Conservation (phyloP, 371 early-diverging fungal genomes). For the Rhizomucor miehei region DNA sequence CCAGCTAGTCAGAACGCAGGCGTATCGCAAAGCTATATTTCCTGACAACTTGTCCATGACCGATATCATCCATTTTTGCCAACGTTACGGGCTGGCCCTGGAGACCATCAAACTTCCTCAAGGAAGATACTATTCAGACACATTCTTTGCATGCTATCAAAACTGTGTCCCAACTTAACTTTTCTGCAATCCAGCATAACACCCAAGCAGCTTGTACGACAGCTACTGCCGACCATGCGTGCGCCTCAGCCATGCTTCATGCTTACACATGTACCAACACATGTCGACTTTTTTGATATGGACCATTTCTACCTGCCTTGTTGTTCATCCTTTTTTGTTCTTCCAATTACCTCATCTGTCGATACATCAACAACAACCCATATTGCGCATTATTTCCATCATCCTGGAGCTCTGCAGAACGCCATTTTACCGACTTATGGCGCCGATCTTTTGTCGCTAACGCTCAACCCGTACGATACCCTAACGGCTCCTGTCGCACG, state of each 20-base stretch:
- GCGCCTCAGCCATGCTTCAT: conserved; percentile 25
- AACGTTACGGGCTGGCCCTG: conserved; percentile 30
- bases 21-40: conserved; percentile 40
- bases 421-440: conserved; percentile 47
- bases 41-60: conserved; percentile 23
- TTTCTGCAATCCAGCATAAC: conserved; percentile 34
- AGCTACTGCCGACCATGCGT: conserved; percentile 6
- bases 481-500: conserved; percentile 32
- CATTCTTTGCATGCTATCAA: conserved; percentile 19
- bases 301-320: conserved; percentile 24
- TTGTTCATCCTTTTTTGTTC: conserved; percentile 36
- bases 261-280: conserved; percentile 29
- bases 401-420: conserved; percentile 42
- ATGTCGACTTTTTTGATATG: not conserved
- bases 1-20: conserved; percentile 27
- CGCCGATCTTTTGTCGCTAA: conserved; percentile 32
- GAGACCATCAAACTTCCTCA: conserved; percentile 39
- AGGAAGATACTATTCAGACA: conserved; percentile 21
- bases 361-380: conserved; percentile 25
- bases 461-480: conserved; percentile 37
- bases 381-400: conserved; percentile 43
- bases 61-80: conserved; percentile 31
- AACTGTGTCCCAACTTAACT: conserved; percentile 27
- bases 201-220: conserved; percentile 16
- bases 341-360: conserved; percentile 23